A percentile compares a stretch with the other conserved stretches of the same genome.
These are phyloP conservation scores for Anthracocystis walkeri DNA, from an alignment of 1,284 basidiomycete genomes.

Conservation along the genomic window DNA sequence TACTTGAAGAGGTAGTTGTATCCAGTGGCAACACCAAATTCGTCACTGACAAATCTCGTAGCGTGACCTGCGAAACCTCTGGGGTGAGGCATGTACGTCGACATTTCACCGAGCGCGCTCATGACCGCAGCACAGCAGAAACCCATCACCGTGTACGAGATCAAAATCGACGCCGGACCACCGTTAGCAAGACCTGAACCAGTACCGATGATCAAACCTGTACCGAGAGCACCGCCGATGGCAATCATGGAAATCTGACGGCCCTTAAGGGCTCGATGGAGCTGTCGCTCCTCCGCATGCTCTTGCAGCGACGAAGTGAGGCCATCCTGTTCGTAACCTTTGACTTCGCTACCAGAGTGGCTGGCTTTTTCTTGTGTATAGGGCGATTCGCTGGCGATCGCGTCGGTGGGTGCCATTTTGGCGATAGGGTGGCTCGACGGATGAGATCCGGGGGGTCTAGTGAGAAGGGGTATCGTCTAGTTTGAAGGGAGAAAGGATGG, in stretches of 20 bases:
- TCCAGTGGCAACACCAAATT: slow-evolving; percentile 70
- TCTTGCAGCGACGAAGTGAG: slow-evolving; percentile 15
- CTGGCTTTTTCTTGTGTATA: slow-evolving; percentile 34
- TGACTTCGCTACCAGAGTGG: slow-evolving; percentile 25
- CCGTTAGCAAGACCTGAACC: slow-evolving; percentile 70
- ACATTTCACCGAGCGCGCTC: slow-evolving; percentile 71
- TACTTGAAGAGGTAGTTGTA: slow-evolving; percentile 57
- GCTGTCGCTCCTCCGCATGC: slow-evolving; percentile 48
- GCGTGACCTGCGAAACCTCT: slow-evolving; percentile 70
- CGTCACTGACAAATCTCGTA: slow-evolving; percentile 71
- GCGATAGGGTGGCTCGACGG: not conserved
- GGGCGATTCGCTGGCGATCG: slow-evolving; percentile 14
- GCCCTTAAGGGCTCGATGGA: slow-evolving; percentile 72
- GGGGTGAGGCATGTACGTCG: slow-evolving; percentile 70
- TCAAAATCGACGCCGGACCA: slow-evolving; percentile 71
- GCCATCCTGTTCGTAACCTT: slow-evolving; percentile 32
- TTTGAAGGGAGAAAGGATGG: too few relatives aligned
- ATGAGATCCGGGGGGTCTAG: not conserved
- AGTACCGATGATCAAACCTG: slow-evolving; percentile 81
- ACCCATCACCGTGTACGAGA: slow-evolving; percentile 70
- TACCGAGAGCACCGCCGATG: slow-evolving; percentile 69
- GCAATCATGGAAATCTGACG: slow-evolving; percentile 76
- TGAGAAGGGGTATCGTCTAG: not conserved
- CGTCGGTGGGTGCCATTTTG: slow-evolving; percentile 18
- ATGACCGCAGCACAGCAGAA: slow-evolving; percentile 57